phyloP scores from a whole-genome alignment of 495 filamentous ascomycete species.

The Hypoxylon lienhwacheense region DNA sequence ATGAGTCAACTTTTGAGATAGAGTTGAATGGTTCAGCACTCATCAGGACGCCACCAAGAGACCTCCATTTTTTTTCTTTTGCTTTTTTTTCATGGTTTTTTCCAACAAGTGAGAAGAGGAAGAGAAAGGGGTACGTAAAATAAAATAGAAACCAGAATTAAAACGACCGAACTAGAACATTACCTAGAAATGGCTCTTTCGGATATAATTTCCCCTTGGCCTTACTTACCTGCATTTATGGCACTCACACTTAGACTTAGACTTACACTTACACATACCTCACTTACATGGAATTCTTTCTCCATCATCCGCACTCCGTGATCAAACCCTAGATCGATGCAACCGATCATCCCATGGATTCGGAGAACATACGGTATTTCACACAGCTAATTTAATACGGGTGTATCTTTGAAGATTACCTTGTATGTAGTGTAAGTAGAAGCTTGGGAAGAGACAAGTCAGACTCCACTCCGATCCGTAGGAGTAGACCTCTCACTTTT shows the following conservation, averaged over 20 bases:
- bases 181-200: no score
- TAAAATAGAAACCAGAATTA: no score
- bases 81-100: neutral
- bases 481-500: no score
- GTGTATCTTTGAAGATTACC: neutral
- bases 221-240: no score
- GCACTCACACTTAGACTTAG: no score
- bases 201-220: no score
- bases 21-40: constrained; percentile 12
- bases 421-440: neutral
- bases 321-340: constrained; percentile 21
- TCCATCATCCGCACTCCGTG: no score
- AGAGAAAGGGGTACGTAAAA: no score
- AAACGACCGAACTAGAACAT: no score
- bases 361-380: constrained; percentile 29
- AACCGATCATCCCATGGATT: constrained; percentile 11
- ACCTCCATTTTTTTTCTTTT: neutral
- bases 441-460: neutral
- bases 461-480: no score
- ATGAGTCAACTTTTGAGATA: constrained; percentile 20
- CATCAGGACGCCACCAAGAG: neutral
- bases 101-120: neutral
- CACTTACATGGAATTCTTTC: no score
- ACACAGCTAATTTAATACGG: constrained; percentile 4
- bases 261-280: no score